Conservation (phyloP, 2,329 filamentous ascomycete species). For the Aspergillus fischeri region DNA sequence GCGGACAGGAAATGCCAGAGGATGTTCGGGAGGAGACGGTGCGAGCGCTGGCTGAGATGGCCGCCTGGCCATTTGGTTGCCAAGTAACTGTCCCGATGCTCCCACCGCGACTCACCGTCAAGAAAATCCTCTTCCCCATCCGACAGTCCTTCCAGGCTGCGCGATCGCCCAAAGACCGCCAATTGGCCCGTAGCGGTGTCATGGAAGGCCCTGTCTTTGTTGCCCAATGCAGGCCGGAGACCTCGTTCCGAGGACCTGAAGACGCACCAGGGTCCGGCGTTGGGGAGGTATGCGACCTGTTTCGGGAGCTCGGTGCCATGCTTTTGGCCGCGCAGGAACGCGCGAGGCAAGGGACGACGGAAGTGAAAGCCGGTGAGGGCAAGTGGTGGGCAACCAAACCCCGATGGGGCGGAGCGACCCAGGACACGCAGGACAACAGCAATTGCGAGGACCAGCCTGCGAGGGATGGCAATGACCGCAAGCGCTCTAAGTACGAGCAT, state of each 20-base stretch:
- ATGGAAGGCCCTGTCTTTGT: conserved; percentile 57
- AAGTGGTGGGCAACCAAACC: conserved; percentile 58
- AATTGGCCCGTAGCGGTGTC: conserved; percentile 50
- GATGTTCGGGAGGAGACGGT: conserved; percentile 54
- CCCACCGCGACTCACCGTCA: conserved; percentile 46
- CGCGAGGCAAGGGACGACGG: conserved; percentile 50
- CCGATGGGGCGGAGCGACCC: conserved; percentile 52
- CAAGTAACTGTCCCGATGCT: conserved; percentile 46
- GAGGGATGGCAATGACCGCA: conserved; percentile 31
- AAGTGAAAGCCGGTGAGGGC: conserved; percentile 50
- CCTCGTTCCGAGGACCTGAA: conserved; percentile 44
- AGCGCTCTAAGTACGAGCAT: conserved; percentile 35
- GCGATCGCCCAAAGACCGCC: conserved; percentile 50
- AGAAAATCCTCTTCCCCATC: conserved; percentile 52
- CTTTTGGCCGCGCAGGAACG: conserved; percentile 59
- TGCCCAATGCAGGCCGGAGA: conserved; percentile 53
- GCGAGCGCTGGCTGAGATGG: conserved; percentile 54
- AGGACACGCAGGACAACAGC: conserved; percentile 33
- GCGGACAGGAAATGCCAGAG: conserved; percentile 57
- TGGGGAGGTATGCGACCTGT: conserved; percentile 48
- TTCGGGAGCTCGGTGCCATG: conserved; percentile 56
- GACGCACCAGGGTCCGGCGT: conserved; percentile 28
- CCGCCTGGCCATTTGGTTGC: conserved; percentile 56
- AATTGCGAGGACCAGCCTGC: conserved; percentile 24
- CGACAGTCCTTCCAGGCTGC: conserved; percentile 54